A percentile compares a stretch with the other conserved stretches of the same genome.
These are phyloP conservation scores for Platanthera zijinensis DNA, from an alignment of 106 monocot species.

Conservation along the genomic window DNA sequence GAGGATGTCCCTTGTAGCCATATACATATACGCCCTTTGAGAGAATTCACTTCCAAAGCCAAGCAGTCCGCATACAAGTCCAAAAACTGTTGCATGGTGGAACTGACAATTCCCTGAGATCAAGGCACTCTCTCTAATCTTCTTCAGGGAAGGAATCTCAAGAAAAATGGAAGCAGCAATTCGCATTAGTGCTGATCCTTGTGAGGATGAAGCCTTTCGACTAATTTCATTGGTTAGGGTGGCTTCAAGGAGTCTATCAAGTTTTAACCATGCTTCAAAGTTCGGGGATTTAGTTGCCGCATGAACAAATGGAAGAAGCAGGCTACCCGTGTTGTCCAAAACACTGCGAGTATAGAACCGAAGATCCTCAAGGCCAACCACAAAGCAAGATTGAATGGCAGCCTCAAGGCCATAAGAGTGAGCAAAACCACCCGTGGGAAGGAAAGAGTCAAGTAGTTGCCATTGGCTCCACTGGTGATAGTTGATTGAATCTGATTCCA, in stretches of 20 bases:
- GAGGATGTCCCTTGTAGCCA: conserved; percentile 72
- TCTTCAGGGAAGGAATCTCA: conserved; percentile 46
- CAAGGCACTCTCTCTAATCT: conserved; percentile 35
- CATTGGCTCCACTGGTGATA: conserved; percentile 59
- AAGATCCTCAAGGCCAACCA: conserved; percentile 36
- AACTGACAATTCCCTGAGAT: conserved; percentile 30
- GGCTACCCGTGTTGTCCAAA: conserved; percentile 78
- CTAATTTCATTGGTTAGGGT: conserved; percentile 81
- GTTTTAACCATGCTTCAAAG: conserved; percentile 45
- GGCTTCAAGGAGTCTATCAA: conserved; percentile 65
- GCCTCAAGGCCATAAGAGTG: conserved; percentile 93
- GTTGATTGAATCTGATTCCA: conserved; percentile 5
- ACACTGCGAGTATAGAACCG: conserved; percentile 47
- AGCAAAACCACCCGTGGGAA: conserved; percentile 92
- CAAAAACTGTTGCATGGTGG: conserved; percentile 89
- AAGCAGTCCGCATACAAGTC: conserved; percentile 66
- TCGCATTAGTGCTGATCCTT: conserved; percentile 84
- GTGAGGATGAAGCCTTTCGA: conserved; percentile 72
- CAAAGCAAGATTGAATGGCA: conserved; percentile 59
- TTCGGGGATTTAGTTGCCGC: conserved; percentile 38
- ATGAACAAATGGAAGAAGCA: conserved; percentile 80
- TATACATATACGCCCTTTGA: conserved; percentile 72
- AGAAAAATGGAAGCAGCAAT: conserved; percentile 69
- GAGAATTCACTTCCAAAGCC: conserved; percentile 52
- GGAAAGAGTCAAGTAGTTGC: conserved; percentile 84